Evolutionary conservation across 2,329 filamentous ascomycete genomes (phyloP).

Genomic region (Gyromitra esculenta): DNA sequence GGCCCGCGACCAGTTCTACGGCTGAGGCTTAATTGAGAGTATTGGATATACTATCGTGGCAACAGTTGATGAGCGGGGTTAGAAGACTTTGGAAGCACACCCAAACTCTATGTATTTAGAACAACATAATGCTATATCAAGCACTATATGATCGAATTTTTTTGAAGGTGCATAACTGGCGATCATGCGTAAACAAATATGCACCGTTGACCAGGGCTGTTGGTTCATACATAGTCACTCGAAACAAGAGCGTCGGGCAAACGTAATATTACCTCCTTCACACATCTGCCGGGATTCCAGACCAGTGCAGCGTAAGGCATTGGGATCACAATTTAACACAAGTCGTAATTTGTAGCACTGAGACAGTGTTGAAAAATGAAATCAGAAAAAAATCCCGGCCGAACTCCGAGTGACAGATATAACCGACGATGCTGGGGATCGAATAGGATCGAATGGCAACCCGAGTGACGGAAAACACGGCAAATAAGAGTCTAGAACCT

Average conservation of each 20-base stretch:
- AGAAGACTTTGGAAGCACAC: neutral
- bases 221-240: constrained; percentile 45
- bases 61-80: neutral
- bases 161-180: neutral
- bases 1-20: constrained; percentile 1
- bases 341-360: constrained; percentile 1
- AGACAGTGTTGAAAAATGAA: neutral
- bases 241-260: neutral
- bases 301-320: neutral
- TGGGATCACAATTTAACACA: neutral
- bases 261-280: neutral
- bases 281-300: neutral
- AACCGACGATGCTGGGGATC: neutral
- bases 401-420: constrained; percentile 7
- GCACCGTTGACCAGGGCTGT: neutral
- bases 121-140: neutral
- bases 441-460: neutral
- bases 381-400: constrained; percentile 2
- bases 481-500: constrained; percentile 2
- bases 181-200: neutral
- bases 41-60: neutral
- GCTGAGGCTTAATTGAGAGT: neutral
- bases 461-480: constrained; percentile 9
- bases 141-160: neutral
- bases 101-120: neutral